Base-by-base conservation (phyloP, 345 rosid species). In the Brassica juncea region DNA sequence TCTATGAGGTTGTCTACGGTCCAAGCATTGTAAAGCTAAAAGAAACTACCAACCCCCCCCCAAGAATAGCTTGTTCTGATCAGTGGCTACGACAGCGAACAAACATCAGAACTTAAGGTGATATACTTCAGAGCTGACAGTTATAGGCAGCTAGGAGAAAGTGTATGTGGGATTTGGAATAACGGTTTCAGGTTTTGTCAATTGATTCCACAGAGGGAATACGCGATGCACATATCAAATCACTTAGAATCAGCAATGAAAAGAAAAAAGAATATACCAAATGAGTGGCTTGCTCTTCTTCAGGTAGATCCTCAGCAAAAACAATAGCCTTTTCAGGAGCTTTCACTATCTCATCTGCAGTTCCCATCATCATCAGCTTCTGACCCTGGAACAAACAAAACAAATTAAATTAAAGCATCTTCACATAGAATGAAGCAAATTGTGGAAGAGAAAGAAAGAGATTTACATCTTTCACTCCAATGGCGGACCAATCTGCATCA, bases 341-440 rank as follows among this genome's bases (percentile, higher is more conserved):
- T 82, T 90, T 93, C 70, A 96, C 90, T 73, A 92, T 84, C 90
- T 93, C 98, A 83, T 90, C 99, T 2, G 97, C 97, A 77, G 97
- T 89, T 82, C 98, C 98, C 97, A 96, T 92, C 98, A 96, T 89
- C 99, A 96, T 96, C 89, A 96, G 78, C 72, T 86, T 92, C 85
- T 93, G 98, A 76, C 98, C 97, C 99, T 95, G 70, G 15, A 80
- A 57, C 61, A 67, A 75, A 47, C 4, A 10, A 54, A 31, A 25
- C 14, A 5, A 19, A 9, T 3, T 7, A 37, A 15, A 14, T 10
- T 23, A 23, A 37, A 6, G 14, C 30, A 37, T 54, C 9, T 37
- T 66, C 23, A 49, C 68, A 77, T 7, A 58, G 28, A 37, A 28
- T 31, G 14, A 64, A 39, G 1, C 68, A 69, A 69, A 66, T 54